Conservation (phyloP, 2,329 filamentous ascomycete genomes). For the Bimuria novae-zelandiae region DNA sequence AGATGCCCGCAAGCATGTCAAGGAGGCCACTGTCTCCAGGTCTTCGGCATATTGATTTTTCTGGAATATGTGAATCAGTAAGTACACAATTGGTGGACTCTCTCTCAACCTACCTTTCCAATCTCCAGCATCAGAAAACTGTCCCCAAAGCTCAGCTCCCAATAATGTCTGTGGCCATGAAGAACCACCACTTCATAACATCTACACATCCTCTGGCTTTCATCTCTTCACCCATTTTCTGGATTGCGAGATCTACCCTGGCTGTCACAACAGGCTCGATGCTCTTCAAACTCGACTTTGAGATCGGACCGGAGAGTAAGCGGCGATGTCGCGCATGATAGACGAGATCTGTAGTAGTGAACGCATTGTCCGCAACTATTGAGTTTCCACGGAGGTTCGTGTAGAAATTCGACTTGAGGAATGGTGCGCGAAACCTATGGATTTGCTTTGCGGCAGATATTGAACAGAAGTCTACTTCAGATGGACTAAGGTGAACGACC, state of each 20-base stretch:
- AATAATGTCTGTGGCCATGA: conserved; percentile 61
- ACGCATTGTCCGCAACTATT: background rate
- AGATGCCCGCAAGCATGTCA: background rate
- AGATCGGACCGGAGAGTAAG: conserved; percentile 9
- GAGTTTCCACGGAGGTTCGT: background rate
- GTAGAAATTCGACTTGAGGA: conserved; percentile 13
- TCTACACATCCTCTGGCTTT: conserved; percentile 47
- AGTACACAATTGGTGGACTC: background rate
- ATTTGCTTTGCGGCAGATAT: conserved; percentile 12
- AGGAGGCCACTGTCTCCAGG: conserved; percentile 4
- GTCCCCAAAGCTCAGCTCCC: conserved; percentile 61
- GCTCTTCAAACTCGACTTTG: conserved; percentile 14
- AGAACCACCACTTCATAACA: conserved; percentile 59
- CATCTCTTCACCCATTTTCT: conserved; percentile 54
- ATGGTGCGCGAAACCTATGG: conserved; percentile 9
- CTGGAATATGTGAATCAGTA: background rate
- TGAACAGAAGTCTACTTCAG: conserved; percentile 15
- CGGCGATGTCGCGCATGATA: conserved; percentile 13
- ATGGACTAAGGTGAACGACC: conserved; percentile 14
- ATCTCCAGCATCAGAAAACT: conserved; percentile 58
- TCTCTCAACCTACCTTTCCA: conserved; percentile 48
- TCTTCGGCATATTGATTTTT: conserved; percentile 17
- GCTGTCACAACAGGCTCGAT: conserved; percentile 42
- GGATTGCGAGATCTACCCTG: conserved; percentile 48
- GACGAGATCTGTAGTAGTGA: conserved; percentile 1